Base-by-base conservation (phyloP, 345 rosid genomes). In the Citrus trifoliata region DNA sequence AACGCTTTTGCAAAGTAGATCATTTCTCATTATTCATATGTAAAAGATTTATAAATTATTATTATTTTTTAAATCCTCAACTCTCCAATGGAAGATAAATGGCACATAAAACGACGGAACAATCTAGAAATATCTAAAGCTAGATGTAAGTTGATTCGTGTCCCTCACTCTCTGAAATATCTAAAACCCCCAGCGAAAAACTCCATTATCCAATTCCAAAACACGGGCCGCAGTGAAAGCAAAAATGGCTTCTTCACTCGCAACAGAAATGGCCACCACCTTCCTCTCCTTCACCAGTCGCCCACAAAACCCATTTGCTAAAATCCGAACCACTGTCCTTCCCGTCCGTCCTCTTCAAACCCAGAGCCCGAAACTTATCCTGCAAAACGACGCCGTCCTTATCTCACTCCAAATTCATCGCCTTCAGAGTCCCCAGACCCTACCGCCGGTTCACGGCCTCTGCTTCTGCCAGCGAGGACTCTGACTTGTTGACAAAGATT, bases 401-500 rank as follows among this genome's bases (percentile, higher is more conserved):
- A 32, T 4, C 33, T 32, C 33, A 32, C 33, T 32, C 86, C 65
- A 37, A 78, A 42, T 48, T 74, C 27, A 62, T 84, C 13, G 22
- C 82, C 1, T 25, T 76, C 42, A 78, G 72, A 30, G 73, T 74
- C 67, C 28, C 74, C 37, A 79, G 33, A 32, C 4, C 78, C 72
- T 32, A 35, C 27, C 81, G 89, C 62, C 77, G 88, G 70, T 89
- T 90, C 80, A 86, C 92, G 9, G 88, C 80, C 22, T 53, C n/a
- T 27, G 77, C 92, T 5, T 86, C 97, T n/a, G 75, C 91, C 76
- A 80, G 87, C 24, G 92, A 90, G 69, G 91, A 88, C 56, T 86
- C 93, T 53, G 97, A 88, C 48, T 81, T 91, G 63, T 78, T 87
- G 66, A 85, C 97, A 33, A 90, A 91, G 82, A 90, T 91, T 78